Base-by-base conservation (phyloP, 306 rosid genomes). In the Prunus mongolica region DNA sequence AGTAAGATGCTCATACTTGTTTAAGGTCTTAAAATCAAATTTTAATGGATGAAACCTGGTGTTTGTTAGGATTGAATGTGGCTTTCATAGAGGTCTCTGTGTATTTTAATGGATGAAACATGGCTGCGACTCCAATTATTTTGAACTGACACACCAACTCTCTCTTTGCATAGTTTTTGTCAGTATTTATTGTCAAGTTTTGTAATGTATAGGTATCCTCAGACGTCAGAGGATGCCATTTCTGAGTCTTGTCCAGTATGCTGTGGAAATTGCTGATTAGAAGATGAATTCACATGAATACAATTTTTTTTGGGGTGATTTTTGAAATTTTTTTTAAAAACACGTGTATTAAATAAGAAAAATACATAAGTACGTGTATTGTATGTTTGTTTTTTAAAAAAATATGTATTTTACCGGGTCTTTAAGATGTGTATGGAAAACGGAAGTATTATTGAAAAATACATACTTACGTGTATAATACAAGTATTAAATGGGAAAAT, bases 221-320 rank as follows among this genome's bases (percentile, higher is more conserved):
- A 67, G 2, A 69, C n/a, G 22, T 27, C 86, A 8, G 89, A 88
- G 77, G 87, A 88, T 2, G 74, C 75, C 27, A 64, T 92, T 78
- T 89, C 92, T 1, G 44, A 89, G 80, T 58, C 74, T 46, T 94
- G 97, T 80, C 97, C 96, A 1, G 89, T 88, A 13, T 94, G 98
- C 80, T 6, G 87, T 52, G 88, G 82, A 54, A 90, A 87, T 80
- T 94, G 98, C 44, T 34, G 16, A 3, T 18, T 18, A 34, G 18
- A 15, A n/a, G 55, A 22, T 67, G 18, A 67, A 1, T 5, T 68
- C 22, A 4, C 44, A 47, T 25, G 44, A 2, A 45, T 20, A 6
- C 14, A 32, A 2, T 7, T 6, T 24, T 34, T 22, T 46, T 34
- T 13, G 14, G 4, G 4, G 30, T 28, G 30, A 28, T 28, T 28